Evolutionary conservation across 2,329 filamentous ascomycete genomes (phyloP), one percentile per base, ranked within the genome.

Genomic region (Cyphellophora europaea): DNA sequence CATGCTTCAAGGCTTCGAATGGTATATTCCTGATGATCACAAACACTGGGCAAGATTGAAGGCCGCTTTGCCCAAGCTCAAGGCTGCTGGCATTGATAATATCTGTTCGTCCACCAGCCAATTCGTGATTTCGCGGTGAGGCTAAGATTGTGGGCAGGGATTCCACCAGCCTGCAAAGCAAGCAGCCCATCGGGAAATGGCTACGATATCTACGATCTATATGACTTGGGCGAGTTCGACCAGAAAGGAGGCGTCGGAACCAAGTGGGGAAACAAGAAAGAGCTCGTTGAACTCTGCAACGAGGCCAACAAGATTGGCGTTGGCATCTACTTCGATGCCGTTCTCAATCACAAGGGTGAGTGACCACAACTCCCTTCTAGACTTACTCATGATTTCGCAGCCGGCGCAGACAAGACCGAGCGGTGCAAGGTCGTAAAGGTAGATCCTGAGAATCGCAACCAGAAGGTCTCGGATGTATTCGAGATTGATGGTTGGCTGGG

Each of bases 331-430:
- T 79, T 73, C 61, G 76, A 80, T 48, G 71, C 74, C 0, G 74
- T 81, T 6, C 55, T 79, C 32, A 80, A 79, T 47, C 77, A 80
- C 55, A 79, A 77, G 53, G 72, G n/a, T n/a, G n/a, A n/a, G n/a
- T n/a, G n/a, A n/a, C n/a, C n/a, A n/a, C n/a, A n/a, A n/a, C n/a
- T n/a, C n/a, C n/a, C n/a, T n/a, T n/a, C n/a, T n/a, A n/a, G n/a
- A n/a, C n/a, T n/a, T n/a, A n/a, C n/a, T n/a, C n/a, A n/a, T n/a
- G n/a, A n/a, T n/a, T n/a, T n/a, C n/a, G n/a, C n/a, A n/a, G n/a
- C 74, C 2, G 74, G 67, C 5, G 76, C 72, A 5, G 76, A 80
- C 48, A 58, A 64, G 25, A 76, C 67, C 18, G 75, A 80, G 51
- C 70, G 69, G 42, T 74, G 66, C 36, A 61, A 61, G 42, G 72